Percentiles rank a stretch among this genome's conserved stretches.
phyloP scores from a whole-genome alignment of 768 basidiomycete species.

The Suillus luteus region DNA sequence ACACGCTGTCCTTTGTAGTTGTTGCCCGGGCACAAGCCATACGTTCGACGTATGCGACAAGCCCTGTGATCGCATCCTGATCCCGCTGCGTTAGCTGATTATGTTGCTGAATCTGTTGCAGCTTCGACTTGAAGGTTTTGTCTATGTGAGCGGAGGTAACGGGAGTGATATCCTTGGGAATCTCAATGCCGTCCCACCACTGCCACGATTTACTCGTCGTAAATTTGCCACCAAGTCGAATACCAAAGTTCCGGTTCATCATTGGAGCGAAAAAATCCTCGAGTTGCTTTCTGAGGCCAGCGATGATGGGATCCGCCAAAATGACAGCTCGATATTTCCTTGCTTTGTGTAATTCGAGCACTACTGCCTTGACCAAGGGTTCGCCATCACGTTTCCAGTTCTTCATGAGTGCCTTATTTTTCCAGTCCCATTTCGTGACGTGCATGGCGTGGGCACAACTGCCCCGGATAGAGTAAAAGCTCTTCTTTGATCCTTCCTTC shows the following conservation, averaged over 20 bases:
- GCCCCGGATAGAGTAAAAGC: neutral
- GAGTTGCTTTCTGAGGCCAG: slow-evolving; percentile 4
- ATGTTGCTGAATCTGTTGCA: neutral
- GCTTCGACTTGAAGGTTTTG: neutral
- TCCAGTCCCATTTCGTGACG: neutral
- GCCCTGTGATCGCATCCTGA: neutral
- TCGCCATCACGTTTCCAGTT: neutral
- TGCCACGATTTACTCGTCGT: neutral
- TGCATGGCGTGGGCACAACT: neutral
- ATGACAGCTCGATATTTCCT: neutral
- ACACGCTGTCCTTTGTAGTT: neutral
- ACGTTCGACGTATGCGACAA: neutral
- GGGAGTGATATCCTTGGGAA: neutral
- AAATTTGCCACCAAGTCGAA: neutral
- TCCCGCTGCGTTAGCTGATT: neutral
- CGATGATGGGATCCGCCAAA: neutral
- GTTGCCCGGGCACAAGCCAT: neutral
- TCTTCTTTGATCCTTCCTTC: neutral
- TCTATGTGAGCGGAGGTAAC: neutral
- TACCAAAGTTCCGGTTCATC: neutral
- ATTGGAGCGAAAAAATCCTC: neutral
- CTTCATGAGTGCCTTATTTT: neutral
- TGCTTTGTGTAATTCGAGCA: neutral
- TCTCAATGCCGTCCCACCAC: neutral
- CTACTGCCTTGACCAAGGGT: neutral